A percentile compares a stretch with the other conserved stretches of the same genome.
Evolutionary conservation across 108 stramenopile genomes (phyloP).

Genomic region (Cylindrotheca closterium): DNA sequence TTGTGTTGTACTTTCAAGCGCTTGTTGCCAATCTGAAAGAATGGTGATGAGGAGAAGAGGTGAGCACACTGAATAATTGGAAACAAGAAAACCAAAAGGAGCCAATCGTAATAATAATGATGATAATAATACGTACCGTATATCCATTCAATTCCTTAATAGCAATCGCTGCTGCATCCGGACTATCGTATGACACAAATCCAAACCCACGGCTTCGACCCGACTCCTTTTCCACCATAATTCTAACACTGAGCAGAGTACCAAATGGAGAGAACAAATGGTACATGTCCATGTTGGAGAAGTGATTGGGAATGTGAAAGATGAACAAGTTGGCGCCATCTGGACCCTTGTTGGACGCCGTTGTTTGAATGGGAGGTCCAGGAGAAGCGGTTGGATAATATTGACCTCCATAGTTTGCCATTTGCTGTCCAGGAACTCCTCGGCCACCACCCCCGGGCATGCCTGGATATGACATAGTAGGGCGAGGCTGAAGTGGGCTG

Average conservation of each 20-base stretch:
- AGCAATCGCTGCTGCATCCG: slow-evolving; percentile 90
- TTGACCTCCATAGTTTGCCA: slow-evolving; percentile 22
- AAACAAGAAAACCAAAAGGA: neutral
- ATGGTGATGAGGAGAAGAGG: slow-evolving; percentile 1
- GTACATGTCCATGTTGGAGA: slow-evolving; percentile 93
- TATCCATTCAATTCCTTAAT: slow-evolving; percentile 92
- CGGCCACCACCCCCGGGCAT: slow-evolving; percentile 9
- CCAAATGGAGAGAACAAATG: slow-evolving; percentile 88
- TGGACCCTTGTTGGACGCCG: slow-evolving; percentile 68
- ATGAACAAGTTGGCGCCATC: slow-evolving; percentile 97
- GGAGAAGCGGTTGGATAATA: slow-evolving; percentile 57
- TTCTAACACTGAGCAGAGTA: slow-evolving; percentile 90
- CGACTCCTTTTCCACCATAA: slow-evolving; percentile 95
- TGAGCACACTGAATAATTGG: neutral
- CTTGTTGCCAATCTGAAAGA: slow-evolving; percentile 79
- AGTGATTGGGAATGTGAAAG: slow-evolving; percentile 97
- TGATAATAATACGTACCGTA: slow-evolving; percentile 66
- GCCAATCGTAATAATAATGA: neutral
- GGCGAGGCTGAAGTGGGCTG: slow-evolving; percentile 35
- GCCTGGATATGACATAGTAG: slow-evolving; percentile 18
- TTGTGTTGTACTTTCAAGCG: slow-evolving; percentile 90
- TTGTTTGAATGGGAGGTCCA: slow-evolving; percentile 77
- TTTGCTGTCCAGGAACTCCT: slow-evolving; percentile 7
- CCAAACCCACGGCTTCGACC: slow-evolving; percentile 96
- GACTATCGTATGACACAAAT: slow-evolving; percentile 93